Evolutionary conservation across 345 rosid genomes (phyloP), one percentile per base, ranked within the genome.

Genomic region (Draba incana): DNA sequence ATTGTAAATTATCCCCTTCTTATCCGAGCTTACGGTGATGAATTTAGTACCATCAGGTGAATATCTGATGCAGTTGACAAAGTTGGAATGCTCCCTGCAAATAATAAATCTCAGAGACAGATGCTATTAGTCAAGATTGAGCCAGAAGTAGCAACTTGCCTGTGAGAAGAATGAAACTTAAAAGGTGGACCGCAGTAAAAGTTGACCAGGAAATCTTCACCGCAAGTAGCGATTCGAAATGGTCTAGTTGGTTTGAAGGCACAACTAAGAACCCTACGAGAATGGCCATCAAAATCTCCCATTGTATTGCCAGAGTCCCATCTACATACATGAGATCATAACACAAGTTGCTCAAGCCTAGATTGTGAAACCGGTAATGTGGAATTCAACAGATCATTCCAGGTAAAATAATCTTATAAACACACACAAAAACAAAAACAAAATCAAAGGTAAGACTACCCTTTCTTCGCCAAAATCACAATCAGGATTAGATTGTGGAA

Each of bases 211-310:
- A 84, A 94, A 79, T 94, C 99, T 81, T 94, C 98, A 6, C 99
- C 99, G 62, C 99, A 91, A 0, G 92, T 91, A 16, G 81, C 93
- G 20, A 91, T 94, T 33, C 99, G 84, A 61, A 84, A 91, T 6
- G 99, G 99, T 54, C 97, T 75, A 9, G 98, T 87, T 2, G 95
- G 96, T 73, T 94, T 94, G 72, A 94, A 91, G 16, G 89, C 88
- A 77, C 99, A 94, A 70, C 96, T 86, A 53, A 94, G 65, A 53
- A 86, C 96, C 64, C 96, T 81, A 75, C 86, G 85, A 25, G 98
- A 94, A 76, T 89, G 99, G 35, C 99, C 99, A 75, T 90, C 99
- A 44, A 94, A 94, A 65, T 91, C 98, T 50, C 97, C 99, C 42
- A 91, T 91, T 57, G 86, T 94, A 43, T 84, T 83, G 14, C 96